Conservation (phyloP, 2,329 filamentous ascomycete genomes). For the Rutstroemia sp. region DNA sequence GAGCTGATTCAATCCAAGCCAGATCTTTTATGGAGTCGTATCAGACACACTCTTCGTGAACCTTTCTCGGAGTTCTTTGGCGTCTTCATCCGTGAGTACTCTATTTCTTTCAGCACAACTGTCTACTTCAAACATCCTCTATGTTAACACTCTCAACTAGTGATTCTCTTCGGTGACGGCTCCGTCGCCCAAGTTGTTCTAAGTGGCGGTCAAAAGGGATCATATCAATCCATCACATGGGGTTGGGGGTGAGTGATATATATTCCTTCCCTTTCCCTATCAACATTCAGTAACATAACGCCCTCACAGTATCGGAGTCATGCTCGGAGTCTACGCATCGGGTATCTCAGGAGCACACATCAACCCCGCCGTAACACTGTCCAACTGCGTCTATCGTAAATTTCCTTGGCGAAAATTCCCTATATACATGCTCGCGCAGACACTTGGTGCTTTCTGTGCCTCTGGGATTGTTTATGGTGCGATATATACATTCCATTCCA, state of each 20-base stretch:
- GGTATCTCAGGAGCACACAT: conserved; percentile 61
- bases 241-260: conserved; percentile 23
- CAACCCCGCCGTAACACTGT: conserved; percentile 63
- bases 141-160: conserved; percentile 11
- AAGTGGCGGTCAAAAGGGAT: conserved; percentile 17
- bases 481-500: background rate
- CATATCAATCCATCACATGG: conserved; percentile 27
- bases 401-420: conserved; percentile 65
- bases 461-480: conserved; percentile 38
- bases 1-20: conserved; percentile 20
- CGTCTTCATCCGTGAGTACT: conserved; percentile 49
- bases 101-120: background rate
- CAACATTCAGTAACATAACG: conserved; percentile 7
- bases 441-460: conserved; percentile 59
- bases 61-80: conserved; percentile 60
- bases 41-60: conserved; percentile 18
- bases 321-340: conserved; percentile 60
- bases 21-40: conserved; percentile 20
- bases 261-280: background rate
- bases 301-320: conserved; percentile 50
- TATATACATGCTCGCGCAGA: conserved; percentile 55
- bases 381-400: conserved; percentile 52
- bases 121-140: background rate
- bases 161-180: conserved; percentile 60
- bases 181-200: conserved; percentile 62